Evolutionary conservation across 176 grass and related monocot genomes (phyloP), one percentile per base, ranked within the genome.

Genomic region (Chrysopogon serrulatus): DNA sequence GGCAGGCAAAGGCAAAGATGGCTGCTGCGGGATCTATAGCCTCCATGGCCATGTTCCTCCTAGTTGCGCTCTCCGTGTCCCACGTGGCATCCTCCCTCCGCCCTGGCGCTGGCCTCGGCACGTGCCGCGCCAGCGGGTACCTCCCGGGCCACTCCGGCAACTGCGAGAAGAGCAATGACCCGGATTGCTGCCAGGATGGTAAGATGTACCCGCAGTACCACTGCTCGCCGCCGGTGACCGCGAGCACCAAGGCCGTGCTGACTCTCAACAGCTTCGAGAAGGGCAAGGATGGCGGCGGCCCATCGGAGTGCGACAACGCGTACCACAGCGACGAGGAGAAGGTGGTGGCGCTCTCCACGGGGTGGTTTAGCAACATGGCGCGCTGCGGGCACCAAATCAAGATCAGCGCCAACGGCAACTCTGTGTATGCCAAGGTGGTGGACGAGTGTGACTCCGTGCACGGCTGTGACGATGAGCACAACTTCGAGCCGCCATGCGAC

Each of bases 401-500:
- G 44, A 95, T 95, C 63, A 59, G 41, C 3, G 87, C 60, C 0
- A 88, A 90, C 0, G 74, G 79, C 5, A 88, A 78, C 7, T 86
- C 78, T 0, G 85, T 86, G 41, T 16, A 72, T 3, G 90, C 87
- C 13, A 92, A 86, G 67, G 90, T 95, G 10, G 93, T 92, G 14
- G 90, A 92, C 72, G 89, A 90, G 86, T 95, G 93, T 28, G 90
- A 95, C 87, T 92, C 87, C 5, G 48, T 92, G 31, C 73, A 92
- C 2, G 90, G 93, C 32, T 95, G 90, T 10, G 86, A 82, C 0
- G 34, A 51, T 0, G 78, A 90, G 4, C 87, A 86, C 61, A 91
- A 90, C 48, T 92, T 73, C 13, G 71, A 92, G 82, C 82, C 85
- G 0, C 93, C 87, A 0, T 95, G 90, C 13, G 68, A 51, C 15